phyloP scores from a whole-genome alignment of 169 alveolate genomes.

The Plasmodium inui region DNA sequence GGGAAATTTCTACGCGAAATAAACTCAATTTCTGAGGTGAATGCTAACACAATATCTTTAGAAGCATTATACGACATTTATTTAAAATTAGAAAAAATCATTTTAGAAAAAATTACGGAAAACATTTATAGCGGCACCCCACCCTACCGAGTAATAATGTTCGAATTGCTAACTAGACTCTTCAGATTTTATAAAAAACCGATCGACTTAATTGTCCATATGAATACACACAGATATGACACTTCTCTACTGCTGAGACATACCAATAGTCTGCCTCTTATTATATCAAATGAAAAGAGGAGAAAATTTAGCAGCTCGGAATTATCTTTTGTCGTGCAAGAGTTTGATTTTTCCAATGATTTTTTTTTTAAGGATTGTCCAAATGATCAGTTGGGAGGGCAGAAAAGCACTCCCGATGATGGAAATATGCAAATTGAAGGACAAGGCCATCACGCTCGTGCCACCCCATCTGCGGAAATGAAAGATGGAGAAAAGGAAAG shows the following conservation, averaged over 20 bases:
- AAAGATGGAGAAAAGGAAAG: neutral
- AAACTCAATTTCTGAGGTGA: slow-evolving; percentile 2
- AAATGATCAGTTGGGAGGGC: neutral
- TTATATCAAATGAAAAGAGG: slow-evolving; percentile 25
- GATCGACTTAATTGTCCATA: slow-evolving; percentile 44
- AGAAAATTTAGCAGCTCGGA: slow-evolving; percentile 37
- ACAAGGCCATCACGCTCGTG: neutral
- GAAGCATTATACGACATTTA: slow-evolving; percentile 77
- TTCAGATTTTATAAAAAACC: slow-evolving; percentile 76
- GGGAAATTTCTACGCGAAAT: neutral
- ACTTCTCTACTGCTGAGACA: slow-evolving; percentile 47
- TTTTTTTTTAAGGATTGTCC: slow-evolving; percentile 30
- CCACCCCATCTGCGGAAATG: neutral
- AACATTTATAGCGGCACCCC: slow-evolving; percentile 83
- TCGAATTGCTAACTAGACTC: slow-evolving; percentile 82
- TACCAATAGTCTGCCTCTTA: slow-evolving; percentile 48
- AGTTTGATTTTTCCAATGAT: slow-evolving; percentile 42
- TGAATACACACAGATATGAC: slow-evolving; percentile 75
- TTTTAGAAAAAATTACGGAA: slow-evolving; percentile 75
- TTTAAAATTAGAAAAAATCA: slow-evolving; percentile 72
- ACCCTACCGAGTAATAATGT: slow-evolving; percentile 84
- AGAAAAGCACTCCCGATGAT: neutral
- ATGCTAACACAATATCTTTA: slow-evolving; percentile 37
- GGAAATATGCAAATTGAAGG: neutral
- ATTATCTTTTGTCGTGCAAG: slow-evolving; percentile 39